Conservation (phyloP, 257 asterid species). For the Capsicum baccatum region DNA sequence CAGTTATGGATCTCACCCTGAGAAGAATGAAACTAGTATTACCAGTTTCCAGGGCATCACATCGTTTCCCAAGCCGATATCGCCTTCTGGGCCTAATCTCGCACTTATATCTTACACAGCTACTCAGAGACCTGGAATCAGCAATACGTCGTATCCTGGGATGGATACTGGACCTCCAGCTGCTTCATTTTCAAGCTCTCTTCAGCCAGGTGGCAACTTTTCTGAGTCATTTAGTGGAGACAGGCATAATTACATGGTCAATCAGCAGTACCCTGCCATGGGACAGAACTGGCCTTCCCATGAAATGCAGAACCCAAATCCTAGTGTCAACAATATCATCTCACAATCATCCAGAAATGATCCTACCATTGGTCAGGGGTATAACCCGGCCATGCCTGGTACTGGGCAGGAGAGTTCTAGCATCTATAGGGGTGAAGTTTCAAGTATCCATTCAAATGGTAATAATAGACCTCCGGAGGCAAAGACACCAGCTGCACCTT, state of each 20-base stretch:
- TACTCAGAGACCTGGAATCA: conserved; percentile 41
- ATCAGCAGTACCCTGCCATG: conserved; percentile 45
- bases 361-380: conserved; percentile 42
- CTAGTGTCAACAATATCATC: conserved; percentile 33
- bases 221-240: conserved; percentile 36
- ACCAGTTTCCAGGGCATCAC: conserved; percentile 47
- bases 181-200: conserved; percentile 39
- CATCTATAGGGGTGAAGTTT: conserved; percentile 39
- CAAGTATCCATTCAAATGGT: conserved; percentile 39
- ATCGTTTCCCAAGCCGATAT: conserved; percentile 46
- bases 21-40: conserved; percentile 43
- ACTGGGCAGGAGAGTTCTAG: conserved; percentile 32
- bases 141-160: conserved; percentile 33
- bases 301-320: conserved; percentile 47
- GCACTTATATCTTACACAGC: conserved; percentile 42
- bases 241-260: conserved; percentile 48
- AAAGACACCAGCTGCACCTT: conserved; percentile 47
- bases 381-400: conserved; percentile 36
- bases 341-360: conserved; percentile 41
- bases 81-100: conserved; percentile 62
- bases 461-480: conserved; percentile 50
- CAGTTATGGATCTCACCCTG: conserved; percentile 51
- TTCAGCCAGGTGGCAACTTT: conserved; percentile 35
- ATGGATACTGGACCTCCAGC: conserved; percentile 39
- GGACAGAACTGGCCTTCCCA: conserved; percentile 57